phyloP scores from a whole-genome alignment of 2,329 filamentous ascomycete genomes.

The Biscogniauxia mediterranea region DNA sequence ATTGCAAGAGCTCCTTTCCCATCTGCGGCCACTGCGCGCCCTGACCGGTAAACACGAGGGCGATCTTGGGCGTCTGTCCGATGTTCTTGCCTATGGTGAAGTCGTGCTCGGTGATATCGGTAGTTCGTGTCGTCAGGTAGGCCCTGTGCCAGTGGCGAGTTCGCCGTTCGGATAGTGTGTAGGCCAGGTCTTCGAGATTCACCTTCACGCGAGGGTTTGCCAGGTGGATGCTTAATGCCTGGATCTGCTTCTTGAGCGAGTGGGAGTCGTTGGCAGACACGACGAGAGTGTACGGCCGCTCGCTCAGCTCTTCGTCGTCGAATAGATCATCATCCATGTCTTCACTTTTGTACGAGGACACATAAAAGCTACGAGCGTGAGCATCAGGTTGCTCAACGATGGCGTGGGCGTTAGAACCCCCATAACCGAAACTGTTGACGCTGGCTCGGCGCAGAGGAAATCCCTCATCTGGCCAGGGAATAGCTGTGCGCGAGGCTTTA shows the following conservation, averaged over 20 bases:
- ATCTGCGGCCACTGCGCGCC: slow-evolving; percentile 27
- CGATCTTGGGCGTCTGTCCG: background rate
- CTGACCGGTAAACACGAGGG: slow-evolving; percentile 25
- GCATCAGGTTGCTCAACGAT: slow-evolving; percentile 17
- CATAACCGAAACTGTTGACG: slow-evolving; percentile 37
- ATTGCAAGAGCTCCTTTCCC: slow-evolving; percentile 16
- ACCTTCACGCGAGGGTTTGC: slow-evolving; percentile 25
- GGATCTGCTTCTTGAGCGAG: slow-evolving; percentile 23
- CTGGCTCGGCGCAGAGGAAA: slow-evolving; percentile 19
- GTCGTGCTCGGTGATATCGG: background rate
- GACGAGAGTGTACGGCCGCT: slow-evolving; percentile 8
- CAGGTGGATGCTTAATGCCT: slow-evolving; percentile 23
- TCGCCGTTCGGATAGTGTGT: slow-evolving; percentile 28
- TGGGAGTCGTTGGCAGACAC: slow-evolving; percentile 27
- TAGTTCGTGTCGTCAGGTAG: slow-evolving; percentile 21
- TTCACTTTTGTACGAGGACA: slow-evolving; percentile 6
- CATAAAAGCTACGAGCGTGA: background rate
- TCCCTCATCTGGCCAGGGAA: slow-evolving; percentile 24
- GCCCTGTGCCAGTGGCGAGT: slow-evolving; percentile 20
- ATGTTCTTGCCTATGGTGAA: slow-evolving; percentile 3
- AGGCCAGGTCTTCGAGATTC: slow-evolving; percentile 26
- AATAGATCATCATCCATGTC: slow-evolving; percentile 3
- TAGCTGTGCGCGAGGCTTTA: slow-evolving; percentile 8
- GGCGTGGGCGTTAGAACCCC: slow-evolving; percentile 36
- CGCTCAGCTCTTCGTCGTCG: background rate